Conservation (phyloP, 75 land plant genomes). For the Cryptomeria japonica region DNA sequence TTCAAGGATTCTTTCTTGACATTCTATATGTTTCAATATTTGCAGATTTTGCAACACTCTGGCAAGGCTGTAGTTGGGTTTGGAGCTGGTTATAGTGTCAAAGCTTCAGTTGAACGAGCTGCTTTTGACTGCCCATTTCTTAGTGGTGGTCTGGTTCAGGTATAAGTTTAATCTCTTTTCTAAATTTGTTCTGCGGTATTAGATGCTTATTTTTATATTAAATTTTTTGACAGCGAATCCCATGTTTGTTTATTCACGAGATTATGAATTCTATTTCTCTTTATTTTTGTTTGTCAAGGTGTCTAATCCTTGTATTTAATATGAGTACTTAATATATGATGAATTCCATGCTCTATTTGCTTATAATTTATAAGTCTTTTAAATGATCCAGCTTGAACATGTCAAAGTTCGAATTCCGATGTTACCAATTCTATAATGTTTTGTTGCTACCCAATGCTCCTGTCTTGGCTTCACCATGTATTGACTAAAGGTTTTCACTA, state of each 20-base stretch:
- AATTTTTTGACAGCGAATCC: not conserved
- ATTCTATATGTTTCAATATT: not conserved
- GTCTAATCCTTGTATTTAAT: not conserved
- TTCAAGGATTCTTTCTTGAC: not conserved
- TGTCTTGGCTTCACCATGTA: too few relatives aligned
- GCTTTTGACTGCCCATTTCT: conserved; percentile 67
- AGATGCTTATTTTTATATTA: not conserved
- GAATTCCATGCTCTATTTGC: not conserved
- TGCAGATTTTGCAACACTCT: conserved; percentile 48
- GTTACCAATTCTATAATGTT: not conserved
- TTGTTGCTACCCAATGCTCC: too few relatives aligned
- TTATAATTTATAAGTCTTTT: not conserved
- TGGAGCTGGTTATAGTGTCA: conserved; percentile 54
- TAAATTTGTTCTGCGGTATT: not conserved
- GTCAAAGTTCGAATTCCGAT: not conserved
- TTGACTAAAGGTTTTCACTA: too few relatives aligned
- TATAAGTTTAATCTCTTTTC: conserved; percentile 16
- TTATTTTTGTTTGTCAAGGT: not conserved
- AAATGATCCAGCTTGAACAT: not conserved
- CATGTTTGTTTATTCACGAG: not conserved
- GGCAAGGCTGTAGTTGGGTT: conserved; percentile 63
- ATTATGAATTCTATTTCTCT: not conserved
- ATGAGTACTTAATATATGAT: not conserved
- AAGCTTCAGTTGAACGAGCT: conserved; percentile 57
- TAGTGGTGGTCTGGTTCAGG: conserved; percentile 36